Evolutionary conservation across 805 yeast genomes (phyloP).

Genomic region (Debaryomyces castellii): DNA sequence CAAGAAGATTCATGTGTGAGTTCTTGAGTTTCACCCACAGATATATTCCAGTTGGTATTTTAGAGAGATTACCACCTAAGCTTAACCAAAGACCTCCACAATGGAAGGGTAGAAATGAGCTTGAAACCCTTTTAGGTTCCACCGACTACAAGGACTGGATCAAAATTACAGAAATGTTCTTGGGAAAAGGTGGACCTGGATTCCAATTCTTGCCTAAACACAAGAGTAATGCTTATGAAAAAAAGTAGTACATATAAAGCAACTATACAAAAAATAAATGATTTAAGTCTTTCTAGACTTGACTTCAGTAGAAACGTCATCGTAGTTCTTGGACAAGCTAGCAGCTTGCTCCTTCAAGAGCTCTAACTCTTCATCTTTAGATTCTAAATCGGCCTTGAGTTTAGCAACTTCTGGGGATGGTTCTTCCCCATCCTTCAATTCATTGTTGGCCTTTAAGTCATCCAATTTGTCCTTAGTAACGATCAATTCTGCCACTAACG

Average conservation of each 20-base stretch:
- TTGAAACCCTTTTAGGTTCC: slow-evolving; percentile 87
- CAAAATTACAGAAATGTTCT: slow-evolving; percentile 89
- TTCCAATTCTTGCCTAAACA: slow-evolving; percentile 91
- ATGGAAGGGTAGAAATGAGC: slow-evolving; percentile 90
- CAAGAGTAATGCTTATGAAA: slow-evolving; percentile 77
- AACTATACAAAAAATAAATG: neutral
- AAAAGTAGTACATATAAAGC: neutral
- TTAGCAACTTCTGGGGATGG: slow-evolving; percentile 42
- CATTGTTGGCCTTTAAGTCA: slow-evolving; percentile 23
- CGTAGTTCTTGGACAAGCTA: slow-evolving; percentile 64
- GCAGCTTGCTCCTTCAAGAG: slow-evolving; percentile 72
- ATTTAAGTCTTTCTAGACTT: slow-evolving; percentile 13
- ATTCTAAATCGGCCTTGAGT: slow-evolving; percentile 46
- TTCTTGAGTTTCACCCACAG: slow-evolving; percentile 92
- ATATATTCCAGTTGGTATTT: slow-evolving; percentile 89
- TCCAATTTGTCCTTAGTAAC: slow-evolving; percentile 60
- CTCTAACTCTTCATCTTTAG: slow-evolving; percentile 64
- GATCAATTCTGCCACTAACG: slow-evolving; percentile 72
- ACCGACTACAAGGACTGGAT: slow-evolving; percentile 92
- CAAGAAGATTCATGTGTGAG: slow-evolving; percentile 91
- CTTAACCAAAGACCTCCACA: slow-evolving; percentile 91
- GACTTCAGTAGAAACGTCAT: slow-evolving; percentile 25
- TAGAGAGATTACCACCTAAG: slow-evolving; percentile 84
- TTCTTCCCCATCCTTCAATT: slow-evolving; percentile 8
- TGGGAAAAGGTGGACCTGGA: slow-evolving; percentile 76